These are phyloP conservation scores for Malus fusca DNA, from an alignment of 306 rosid genomes.

Conservation along the genomic window DNA sequence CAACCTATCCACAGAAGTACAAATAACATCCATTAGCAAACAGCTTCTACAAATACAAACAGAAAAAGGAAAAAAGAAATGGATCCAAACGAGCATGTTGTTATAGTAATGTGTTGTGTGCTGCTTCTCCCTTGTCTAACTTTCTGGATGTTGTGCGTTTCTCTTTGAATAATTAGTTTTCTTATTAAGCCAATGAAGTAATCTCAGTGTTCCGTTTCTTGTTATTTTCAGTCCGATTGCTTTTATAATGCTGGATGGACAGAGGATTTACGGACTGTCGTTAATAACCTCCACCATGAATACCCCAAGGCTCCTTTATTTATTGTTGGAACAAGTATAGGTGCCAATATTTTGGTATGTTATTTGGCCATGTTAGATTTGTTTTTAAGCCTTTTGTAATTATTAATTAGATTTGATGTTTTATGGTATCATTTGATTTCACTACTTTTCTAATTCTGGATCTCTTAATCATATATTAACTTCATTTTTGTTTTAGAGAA, in stretches of 20 bases:
- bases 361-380: neutral
- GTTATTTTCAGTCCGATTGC: conserved; percentile 77
- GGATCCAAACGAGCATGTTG: neutral
- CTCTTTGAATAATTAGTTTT: neutral
- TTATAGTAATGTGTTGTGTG: neutral
- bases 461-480: neutral
- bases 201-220: neutral
- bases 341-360: conserved; percentile 86
- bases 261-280: conserved; percentile 69
- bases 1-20: neutral
- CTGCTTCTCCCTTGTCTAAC: neutral
- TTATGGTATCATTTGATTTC: neutral
- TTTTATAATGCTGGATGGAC: conserved; percentile 99
- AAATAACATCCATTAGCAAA: neutral
- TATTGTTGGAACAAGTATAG: conserved; percentile 83
- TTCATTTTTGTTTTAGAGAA: neutral
- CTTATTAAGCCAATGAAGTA: neutral
- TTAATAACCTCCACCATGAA: conserved; percentile 60
- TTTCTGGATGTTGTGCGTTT: neutral
- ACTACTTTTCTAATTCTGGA: neutral
- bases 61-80: neutral
- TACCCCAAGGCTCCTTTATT: conserved; percentile 67
- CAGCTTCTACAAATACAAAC: neutral
- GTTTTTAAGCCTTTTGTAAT: neutral
- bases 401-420: neutral